These are phyloP conservation scores for Fraxinus sp. DNA, from an alignment of 305 asterid species.

Conservation along the genomic window DNA sequence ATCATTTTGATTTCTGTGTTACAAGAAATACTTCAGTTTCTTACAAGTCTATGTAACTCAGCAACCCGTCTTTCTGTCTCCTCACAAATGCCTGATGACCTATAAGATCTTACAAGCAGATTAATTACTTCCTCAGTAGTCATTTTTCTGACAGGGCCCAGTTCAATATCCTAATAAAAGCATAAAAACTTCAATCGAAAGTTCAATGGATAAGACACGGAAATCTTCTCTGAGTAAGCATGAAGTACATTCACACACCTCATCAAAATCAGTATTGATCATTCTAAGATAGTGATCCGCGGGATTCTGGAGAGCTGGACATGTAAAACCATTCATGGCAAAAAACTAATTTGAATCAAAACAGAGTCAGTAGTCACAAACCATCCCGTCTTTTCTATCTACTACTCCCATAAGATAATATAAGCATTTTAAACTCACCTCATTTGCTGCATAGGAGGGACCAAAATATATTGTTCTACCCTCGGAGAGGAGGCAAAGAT, in stretches of 20 bases:
- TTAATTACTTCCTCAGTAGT: constrained; percentile 40
- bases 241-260: constrained; percentile 28
- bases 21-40: constrained; percentile 15
- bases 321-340: constrained; percentile 47
- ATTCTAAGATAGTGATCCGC: constrained; percentile 65
- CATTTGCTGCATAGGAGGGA: constrained; percentile 33
- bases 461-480: constrained; percentile 58
- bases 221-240: neutral
- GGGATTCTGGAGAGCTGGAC: constrained; percentile 53
- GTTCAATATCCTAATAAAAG: constrained; percentile 46
- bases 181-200: neutral
- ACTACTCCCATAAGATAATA: neutral
- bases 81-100: constrained; percentile 32
- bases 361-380: neutral
- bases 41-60: constrained; percentile 43
- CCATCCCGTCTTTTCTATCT: neutral
- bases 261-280: constrained; percentile 59
- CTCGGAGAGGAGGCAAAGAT: constrained; percentile 47
- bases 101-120: constrained; percentile 44
- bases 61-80: constrained; percentile 38
- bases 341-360: constrained; percentile 45
- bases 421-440: constrained; percentile 35
- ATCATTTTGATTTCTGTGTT: neutral
- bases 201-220: neutral
- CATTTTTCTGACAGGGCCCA: constrained; percentile 32